Percentiles rank a stretch among this genome's conserved stretches.
phyloP scores from a whole-genome alignment of 352 stramenopile species.

The Globisporangium spiculum region DNA sequence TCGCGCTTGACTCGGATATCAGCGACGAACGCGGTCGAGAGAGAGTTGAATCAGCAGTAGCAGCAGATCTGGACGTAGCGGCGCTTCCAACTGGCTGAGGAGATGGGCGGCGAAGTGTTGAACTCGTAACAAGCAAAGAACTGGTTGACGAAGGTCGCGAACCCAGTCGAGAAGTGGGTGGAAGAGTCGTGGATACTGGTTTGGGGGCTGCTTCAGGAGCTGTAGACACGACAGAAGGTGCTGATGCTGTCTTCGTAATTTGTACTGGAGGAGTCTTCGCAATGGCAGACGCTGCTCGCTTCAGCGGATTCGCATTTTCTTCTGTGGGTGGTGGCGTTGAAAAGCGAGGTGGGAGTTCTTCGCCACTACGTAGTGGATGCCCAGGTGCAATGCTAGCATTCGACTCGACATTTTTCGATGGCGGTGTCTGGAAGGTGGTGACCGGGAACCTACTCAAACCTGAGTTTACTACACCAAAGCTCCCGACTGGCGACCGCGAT shows the following conservation, averaged over 20 bases:
- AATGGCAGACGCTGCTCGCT: slow-evolving; percentile 30
- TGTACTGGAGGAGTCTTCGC: slow-evolving; percentile 26
- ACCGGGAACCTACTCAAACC: slow-evolving; percentile 8
- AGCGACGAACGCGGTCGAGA: slow-evolving; percentile 8
- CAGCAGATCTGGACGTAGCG: background rate
- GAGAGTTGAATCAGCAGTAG: background rate
- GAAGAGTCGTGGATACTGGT: background rate
- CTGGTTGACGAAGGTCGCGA: slow-evolving; percentile 7
- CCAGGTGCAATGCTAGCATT: background rate
- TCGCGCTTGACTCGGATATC: slow-evolving; percentile 8
- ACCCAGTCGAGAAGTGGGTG: slow-evolving; percentile 14
- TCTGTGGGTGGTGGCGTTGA: slow-evolving; percentile 13
- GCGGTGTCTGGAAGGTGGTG: slow-evolving; percentile 2
- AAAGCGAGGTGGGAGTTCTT: slow-evolving; percentile 1
- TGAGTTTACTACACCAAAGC: slow-evolving; percentile 3
- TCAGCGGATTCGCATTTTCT: slow-evolving; percentile 26
- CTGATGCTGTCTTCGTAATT: slow-evolving; percentile 5
- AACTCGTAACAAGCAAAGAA: slow-evolving; percentile 5
- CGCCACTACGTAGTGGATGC: background rate
- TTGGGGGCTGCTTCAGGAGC: background rate
- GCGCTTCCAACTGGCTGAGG: background rate
- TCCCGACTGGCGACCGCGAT: slow-evolving; percentile 17
- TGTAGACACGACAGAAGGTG: slow-evolving; percentile 3
- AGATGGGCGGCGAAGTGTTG: slow-evolving; percentile 12
- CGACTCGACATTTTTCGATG: background rate